Evolutionary conservation across 768 basidiomycete genomes (phyloP), one percentile per base, ranked within the genome.

Genomic region (Boletus pseudo-olivaceus): DNA sequence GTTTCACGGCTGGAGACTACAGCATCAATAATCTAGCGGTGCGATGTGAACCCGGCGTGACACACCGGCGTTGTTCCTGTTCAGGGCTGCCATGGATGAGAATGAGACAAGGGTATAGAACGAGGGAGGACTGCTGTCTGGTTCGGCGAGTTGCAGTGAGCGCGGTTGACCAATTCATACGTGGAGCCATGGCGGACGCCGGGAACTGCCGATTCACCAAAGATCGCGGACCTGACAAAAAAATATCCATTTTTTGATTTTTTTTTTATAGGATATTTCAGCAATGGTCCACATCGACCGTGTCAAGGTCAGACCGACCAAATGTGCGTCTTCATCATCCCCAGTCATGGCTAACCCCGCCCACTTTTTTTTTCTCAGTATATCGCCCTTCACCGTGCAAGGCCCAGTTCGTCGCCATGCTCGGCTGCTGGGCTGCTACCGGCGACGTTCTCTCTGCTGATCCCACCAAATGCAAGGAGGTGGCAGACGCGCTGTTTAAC

Each of bases 21-120:
- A 10, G 34, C n/a, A 38, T 43, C 15, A 53, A 47, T 15, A 3
- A 51, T 35, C 8, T 14, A 30, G 30, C 8, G 34, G n/a, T 29
- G 32, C 5, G 41, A 49, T 27, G 32, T 35, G 23, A 51, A 42
- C n/a, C 14, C 35, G 20, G 17, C 47, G 34, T 4, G 10, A 67
- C 80, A 42, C 34, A 90, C 91, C 91, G 34, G 92, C 85, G 67
- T 93, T 93, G 75, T 93, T 93, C 82, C 87, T 92, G 78, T 92
- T 93, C 61, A 91, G 76, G n/a, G 77, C 57, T 8, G 75, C 33
- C 65, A 72, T 67, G 33, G 76, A 51, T 10, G 76, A 43, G 38
- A 41, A 38, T 29, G 41, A 19, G 42, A 29, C 7, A 42, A 51
- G 12, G 42, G 37, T 20, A 32, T 14, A n/a, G 12, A 20, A 20